Evolutionary conservation across 2,329 filamentous ascomycete species (phyloP), one percentile per base, ranked within the genome.

Genomic region (Penicillium freii): DNA sequence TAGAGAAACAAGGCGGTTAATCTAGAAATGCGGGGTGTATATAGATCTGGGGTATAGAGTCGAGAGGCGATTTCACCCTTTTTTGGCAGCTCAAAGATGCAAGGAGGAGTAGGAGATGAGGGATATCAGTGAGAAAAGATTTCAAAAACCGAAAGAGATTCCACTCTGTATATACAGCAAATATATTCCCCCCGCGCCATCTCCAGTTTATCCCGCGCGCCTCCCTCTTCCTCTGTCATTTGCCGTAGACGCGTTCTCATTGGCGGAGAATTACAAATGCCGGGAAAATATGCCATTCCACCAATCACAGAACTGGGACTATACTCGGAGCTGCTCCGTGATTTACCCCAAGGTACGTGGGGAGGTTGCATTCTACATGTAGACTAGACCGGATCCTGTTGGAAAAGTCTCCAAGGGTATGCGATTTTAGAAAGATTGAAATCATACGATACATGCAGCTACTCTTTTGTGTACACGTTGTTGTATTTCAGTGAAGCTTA

Each of bases 221-320:
- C 62, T 62, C 65, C 51, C 36, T 56, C 51, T 25, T 36, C 23
- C 11, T 34, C 17, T 21, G 13, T 21, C 36, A 50, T 50, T 45
- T 33, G n/a, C 19, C 36, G 38, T 13, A 11, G 11, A 31, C 5
- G 27, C 27, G 17, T 17, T 48, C 17, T 59, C 4, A 67, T 71
- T 72, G 69, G 66, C 43, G 70, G 70, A 58, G 13, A 45, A 55
- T 54, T 49, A 2, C 17, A 23, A 17, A 29, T 43, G 33, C 21
- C 53, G 57, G 57, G 57, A 51, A 64, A 65, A 45, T 60, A 46
- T 2, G 19, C 56, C 59, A 60, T 56, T 66, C 69, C 70, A 61
- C 64, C 70, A 71, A 67, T 63, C 27, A 60, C 3, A 45, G 13
- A 2, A 0, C 8, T 13, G 33, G 17, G 5, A 29, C 21, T 40